These are phyloP conservation scores for Nadsonia fulvescens DNA, from an alignment of 805 yeast genomes.

Conservation along the genomic window DNA sequence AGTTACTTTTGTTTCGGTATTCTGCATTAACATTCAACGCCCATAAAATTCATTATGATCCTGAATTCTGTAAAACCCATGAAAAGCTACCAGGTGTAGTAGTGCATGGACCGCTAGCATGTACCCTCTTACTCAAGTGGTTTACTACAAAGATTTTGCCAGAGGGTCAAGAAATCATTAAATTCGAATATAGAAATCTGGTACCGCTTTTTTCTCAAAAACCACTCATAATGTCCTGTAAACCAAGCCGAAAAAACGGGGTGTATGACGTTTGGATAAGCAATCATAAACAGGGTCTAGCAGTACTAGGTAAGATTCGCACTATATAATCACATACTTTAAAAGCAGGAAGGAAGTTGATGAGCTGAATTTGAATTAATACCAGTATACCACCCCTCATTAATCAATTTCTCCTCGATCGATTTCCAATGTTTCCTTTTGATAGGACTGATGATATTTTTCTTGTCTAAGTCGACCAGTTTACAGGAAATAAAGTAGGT, in stretches of 20 bases:
- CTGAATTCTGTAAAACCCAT: conserved; percentile 26
- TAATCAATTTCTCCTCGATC: conserved; percentile 2
- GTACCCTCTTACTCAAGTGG: conserved; percentile 43
- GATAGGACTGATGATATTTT: background rate
- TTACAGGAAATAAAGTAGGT: background rate
- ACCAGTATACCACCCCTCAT: conserved; percentile 1
- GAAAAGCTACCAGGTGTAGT: conserved; percentile 49
- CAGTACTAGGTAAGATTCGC: too few species aligned
- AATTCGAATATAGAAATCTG: conserved; percentile 30
- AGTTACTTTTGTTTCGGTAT: conserved; percentile 36
- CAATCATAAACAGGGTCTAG: too few species aligned
- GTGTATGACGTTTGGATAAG: too few species aligned
- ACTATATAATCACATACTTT: background rate
- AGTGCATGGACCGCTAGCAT: conserved; percentile 69
- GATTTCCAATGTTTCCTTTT: conserved; percentile 3
- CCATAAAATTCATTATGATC: conserved; percentile 68
- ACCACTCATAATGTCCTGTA: conserved; percentile 11
- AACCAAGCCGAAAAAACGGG: conserved; percentile 1
- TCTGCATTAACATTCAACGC: conserved; percentile 68
- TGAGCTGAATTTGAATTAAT: background rate
- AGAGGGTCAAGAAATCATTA: conserved; percentile 11
- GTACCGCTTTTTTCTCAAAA: conserved; percentile 32
- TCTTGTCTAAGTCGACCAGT: conserved; percentile 3
- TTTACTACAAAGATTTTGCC: conserved; percentile 14
- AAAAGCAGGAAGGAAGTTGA: conserved; percentile 1